A percentile compares a stretch with the other conserved stretches of the same genome.
Conservation (phyloP, 2,329 filamentous ascomycete species). For the Ascochyta lentis region DNA sequence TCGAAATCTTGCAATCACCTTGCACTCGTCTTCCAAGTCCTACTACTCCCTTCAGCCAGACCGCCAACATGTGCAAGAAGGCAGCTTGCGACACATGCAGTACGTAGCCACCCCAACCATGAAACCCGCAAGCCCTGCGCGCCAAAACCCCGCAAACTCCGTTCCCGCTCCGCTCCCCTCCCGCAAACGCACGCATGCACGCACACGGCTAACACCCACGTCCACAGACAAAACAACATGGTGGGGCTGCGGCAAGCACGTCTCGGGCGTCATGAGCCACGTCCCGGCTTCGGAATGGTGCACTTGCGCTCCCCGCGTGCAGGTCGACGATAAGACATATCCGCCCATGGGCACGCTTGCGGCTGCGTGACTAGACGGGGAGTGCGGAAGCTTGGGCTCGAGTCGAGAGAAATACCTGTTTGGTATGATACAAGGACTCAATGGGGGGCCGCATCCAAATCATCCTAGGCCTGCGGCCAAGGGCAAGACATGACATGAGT, state of each 20-base stretch:
- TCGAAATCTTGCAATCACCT: background rate
- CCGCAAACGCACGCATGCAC: too few relatives aligned
- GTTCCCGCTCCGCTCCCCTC: too few relatives aligned
- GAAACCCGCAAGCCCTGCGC: background rate
- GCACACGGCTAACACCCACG: background rate
- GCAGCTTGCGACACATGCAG: slow-evolving; percentile 68
- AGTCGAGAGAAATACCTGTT: slow-evolving; percentile 17
- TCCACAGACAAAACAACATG: slow-evolving; percentile 63
- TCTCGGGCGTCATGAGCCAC: slow-evolving; percentile 66
- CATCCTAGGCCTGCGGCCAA: slow-evolving; percentile 9
- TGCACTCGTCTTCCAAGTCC: background rate
- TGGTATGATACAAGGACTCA: slow-evolving; percentile 16
- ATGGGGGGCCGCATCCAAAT: slow-evolving; percentile 18
- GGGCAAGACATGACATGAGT: slow-evolving; percentile 17
- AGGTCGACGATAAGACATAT: slow-evolving; percentile 66
- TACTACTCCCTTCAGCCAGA: background rate
- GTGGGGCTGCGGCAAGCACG: slow-evolving; percentile 70
- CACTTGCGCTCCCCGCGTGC: slow-evolving; percentile 68
- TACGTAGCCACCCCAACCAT: slow-evolving; percentile 50
- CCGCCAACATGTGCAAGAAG: slow-evolving; percentile 67
- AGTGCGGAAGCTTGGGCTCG: slow-evolving; percentile 15
- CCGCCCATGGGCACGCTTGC: slow-evolving; percentile 64
- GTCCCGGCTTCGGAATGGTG: slow-evolving; percentile 68
- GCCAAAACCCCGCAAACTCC: background rate
- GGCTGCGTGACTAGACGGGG: slow-evolving; percentile 35